These are phyloP conservation scores for Galerina sulciceps DNA, from an alignment of 768 basidiomycete genomes.

Conservation along the genomic window DNA sequence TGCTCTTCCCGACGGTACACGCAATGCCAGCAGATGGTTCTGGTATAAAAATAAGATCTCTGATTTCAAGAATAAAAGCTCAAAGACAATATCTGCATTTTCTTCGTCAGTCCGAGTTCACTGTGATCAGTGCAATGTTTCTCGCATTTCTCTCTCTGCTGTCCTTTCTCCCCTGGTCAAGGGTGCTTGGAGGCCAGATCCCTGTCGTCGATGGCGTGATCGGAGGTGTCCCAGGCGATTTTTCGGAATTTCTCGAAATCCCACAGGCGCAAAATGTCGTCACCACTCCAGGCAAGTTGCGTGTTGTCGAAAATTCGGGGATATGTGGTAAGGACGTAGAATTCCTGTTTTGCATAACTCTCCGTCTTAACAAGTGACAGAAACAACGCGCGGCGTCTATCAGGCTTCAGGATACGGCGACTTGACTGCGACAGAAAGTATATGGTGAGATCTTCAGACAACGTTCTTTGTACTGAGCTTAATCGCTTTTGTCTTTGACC, in stretches of 20 bases:
- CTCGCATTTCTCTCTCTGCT: not conserved
- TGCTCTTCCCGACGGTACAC: not conserved
- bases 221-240: conserved; percentile 43
- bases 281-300: conserved; percentile 51
- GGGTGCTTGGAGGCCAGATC: conserved; percentile 41
- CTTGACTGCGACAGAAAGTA: conserved; percentile 54
- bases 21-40: conserved; percentile 4
- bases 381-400: conserved; percentile 62
- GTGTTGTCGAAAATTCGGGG: conserved; percentile 65
- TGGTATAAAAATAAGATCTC: conserved; percentile 5
- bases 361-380: conserved; percentile 24
- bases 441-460: conserved; percentile 43
- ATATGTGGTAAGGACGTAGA: conserved; percentile 48
- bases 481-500: not conserved
- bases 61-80: conserved; percentile 1
- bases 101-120: not conserved
- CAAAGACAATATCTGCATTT: not conserved
- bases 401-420: conserved; percentile 71
- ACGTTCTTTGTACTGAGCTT: not conserved
- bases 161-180: not conserved
- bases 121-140: not conserved
- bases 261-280: conserved; percentile 17
- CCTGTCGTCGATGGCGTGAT: conserved; percentile 54
- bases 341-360: conserved; percentile 1
- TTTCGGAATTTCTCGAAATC: conserved; percentile 1